phyloP scores from a whole-genome alignment of 306 rosid genomes.

The Cicer arietinum region DNA sequence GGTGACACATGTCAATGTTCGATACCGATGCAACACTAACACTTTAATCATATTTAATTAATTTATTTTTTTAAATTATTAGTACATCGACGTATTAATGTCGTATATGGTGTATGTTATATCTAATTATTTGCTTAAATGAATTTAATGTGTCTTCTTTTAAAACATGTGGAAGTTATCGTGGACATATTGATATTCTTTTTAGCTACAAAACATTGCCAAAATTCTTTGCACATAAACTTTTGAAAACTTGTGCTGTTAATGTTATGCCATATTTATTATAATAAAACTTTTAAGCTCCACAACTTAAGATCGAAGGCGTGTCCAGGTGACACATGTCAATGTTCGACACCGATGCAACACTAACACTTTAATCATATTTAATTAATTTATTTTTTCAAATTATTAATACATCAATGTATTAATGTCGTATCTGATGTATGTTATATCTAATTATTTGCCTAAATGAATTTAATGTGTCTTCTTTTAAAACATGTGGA shows the following conservation, averaged over 20 bases:
- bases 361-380: no score
- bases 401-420: no score
- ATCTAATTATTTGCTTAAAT: neutral
- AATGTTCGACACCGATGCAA: no score
- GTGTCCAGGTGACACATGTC: neutral
- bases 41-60: no score
- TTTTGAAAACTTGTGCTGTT: conserved; percentile 1
- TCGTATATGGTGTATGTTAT: neutral
- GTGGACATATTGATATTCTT: neutral
- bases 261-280: conserved; percentile 1
- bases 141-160: neutral
- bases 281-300: no score
- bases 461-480: neutral
- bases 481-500: neutral
- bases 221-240: neutral
- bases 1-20: no score
- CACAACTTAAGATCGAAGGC: no score
- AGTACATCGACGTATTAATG: no score
- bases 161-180: neutral
- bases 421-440: no score
- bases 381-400: no score
- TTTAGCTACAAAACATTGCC: conserved; percentile 25
- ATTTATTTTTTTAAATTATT: no score
- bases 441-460: conserved; percentile 4
- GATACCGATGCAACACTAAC: fast-evolving